Evolutionary conservation across 139 green algal species (phyloP), one percentile per base, ranked within the genome.

Genomic region (Diplosphaera chodatii): DNA sequence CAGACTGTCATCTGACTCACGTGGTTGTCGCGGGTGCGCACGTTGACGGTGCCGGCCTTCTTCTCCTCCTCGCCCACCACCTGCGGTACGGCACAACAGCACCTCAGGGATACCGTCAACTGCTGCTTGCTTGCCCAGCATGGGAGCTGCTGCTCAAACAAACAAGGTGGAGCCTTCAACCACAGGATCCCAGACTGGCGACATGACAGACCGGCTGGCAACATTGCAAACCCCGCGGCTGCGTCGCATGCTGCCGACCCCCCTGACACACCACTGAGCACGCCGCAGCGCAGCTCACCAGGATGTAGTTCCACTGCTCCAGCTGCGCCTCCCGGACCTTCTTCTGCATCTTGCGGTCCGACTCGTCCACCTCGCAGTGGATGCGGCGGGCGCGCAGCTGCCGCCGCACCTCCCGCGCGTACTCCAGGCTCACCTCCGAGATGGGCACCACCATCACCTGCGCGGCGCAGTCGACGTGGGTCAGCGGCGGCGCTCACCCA

Each of bases 271-370:
- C 8, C 10, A 48, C 37, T 48, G 37, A 48, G 37, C 37, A 13
- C 37, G 10, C 8, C 8, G 8, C 37, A 48, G 37, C 0, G 13
- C 30, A 27, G 25, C 77, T 63, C 41, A 92, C 93, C 67, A 98
- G 83, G 77, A 98, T 98, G 84, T 98, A 98, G 89, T 98, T 98
- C 85, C 85, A 98, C 80, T 98, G 94, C 20, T 83, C 84, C 37
- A 98, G 81, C 84, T 98, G 94, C 29, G 94, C 94, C 77, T 98
- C 92, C 25, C 92, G 85, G 64, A 97, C 91, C 84, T 98, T 98
- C 85, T 99, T 99, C 86, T 98, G 88, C 88, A 99, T 97, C 80
- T 96, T 99, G 69, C 83, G 80, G 84, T 96, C 91, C 4, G 74
- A 82, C 30, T 77, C 25, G 77, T 99, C 93, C 1, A 84, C 82